Evolutionary conservation across 2,329 filamentous ascomycete genomes (phyloP), one percentile per base, ranked within the genome.

Genomic region (Exophiala sp.): DNA sequence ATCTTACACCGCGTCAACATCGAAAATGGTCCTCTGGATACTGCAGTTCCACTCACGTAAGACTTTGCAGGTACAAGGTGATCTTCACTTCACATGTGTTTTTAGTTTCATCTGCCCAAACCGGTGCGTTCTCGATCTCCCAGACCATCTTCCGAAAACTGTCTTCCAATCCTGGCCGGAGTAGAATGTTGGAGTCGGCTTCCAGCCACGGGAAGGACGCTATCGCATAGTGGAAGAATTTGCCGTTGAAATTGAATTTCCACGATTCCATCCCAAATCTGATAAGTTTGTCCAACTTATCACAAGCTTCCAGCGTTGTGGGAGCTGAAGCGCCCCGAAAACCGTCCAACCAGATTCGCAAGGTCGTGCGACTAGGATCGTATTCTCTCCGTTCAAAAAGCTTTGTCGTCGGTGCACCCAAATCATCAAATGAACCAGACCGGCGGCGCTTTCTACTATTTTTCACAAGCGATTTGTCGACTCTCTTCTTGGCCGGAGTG

Each of bases 141-240:
- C 29, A 29, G n/a, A 59, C 24, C 51, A 60, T 48, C 9, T 30
- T 40, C 7, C 46, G 24, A 50, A 58, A 59, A 23, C 48, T 56
- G 1, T 53, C 44, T 22, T 37, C 27, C 37, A 53, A 9, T 7
- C 48, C 56, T 3, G 48, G 43, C 7, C 52, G 45, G 11, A 58
- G 40, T 2, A 60, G 38, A 18, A 60, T 49, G 34, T 55, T 52
- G 13, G 53, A 41, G 11, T 49, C 30, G 5, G 52, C 34, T 9
- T 8, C 44, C 38, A 58, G 42, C 58, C 58, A 59, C 14, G 55
- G 51, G 32, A 58, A 57, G 1, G 48, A 50, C 10, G 43, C 48
- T 5, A 53, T 44, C 3, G 53, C 47, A 14, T 58, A 48, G 13
- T 35, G 32, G 37, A 59, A 53, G 9, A 10, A 21, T 4, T 10